Conservation (phyloP, 2,329 filamentous ascomycete species). For the Neonectria hederae region DNA sequence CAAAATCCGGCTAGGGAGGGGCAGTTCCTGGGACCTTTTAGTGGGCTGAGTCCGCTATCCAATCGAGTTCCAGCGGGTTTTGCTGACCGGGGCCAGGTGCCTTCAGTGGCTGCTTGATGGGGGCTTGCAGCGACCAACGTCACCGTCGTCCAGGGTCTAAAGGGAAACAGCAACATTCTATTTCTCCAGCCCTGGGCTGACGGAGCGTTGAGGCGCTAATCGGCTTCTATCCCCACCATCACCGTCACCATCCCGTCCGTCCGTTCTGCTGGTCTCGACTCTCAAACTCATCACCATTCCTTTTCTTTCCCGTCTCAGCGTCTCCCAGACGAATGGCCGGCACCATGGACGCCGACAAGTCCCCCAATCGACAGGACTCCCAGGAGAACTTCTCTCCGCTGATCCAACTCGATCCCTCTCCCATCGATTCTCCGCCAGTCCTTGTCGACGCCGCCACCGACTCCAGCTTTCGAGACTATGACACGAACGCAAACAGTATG, state of each 20-base stretch:
- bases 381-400: conserved; percentile 65
- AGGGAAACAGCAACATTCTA: conserved; percentile 19
- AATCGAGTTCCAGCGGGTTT: conserved; percentile 30
- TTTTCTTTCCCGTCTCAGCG: conserved; percentile 9
- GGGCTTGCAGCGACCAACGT: conserved; percentile 36
- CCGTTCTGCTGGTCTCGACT: conserved; percentile 10
- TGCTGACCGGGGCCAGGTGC: conserved; percentile 33
- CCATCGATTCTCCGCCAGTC: conserved; percentile 69
- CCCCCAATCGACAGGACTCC: conserved; percentile 36
- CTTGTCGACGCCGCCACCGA: conserved; percentile 53
- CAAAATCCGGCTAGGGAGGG: conserved; percentile 6
- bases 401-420: conserved; percentile 82
- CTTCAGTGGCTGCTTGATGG: conserved; percentile 8
- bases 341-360: conserved; percentile 39
- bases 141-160: conserved; percentile 24
- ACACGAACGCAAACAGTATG: conserved; percentile 42
- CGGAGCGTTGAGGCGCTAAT: conserved; percentile 41
- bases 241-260: conserved; percentile 17
- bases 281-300: background rate
- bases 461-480: conserved; percentile 47
- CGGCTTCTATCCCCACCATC: conserved; percentile 27
- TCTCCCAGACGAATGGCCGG: conserved; percentile 5
- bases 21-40: background rate
- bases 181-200: conserved; percentile 21
- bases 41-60: conserved; percentile 11